Evolutionary conservation across 164 flowering plant genomes (phyloP), one percentile per base, ranked within the genome.

Genomic region (Aristolochia californica): DNA sequence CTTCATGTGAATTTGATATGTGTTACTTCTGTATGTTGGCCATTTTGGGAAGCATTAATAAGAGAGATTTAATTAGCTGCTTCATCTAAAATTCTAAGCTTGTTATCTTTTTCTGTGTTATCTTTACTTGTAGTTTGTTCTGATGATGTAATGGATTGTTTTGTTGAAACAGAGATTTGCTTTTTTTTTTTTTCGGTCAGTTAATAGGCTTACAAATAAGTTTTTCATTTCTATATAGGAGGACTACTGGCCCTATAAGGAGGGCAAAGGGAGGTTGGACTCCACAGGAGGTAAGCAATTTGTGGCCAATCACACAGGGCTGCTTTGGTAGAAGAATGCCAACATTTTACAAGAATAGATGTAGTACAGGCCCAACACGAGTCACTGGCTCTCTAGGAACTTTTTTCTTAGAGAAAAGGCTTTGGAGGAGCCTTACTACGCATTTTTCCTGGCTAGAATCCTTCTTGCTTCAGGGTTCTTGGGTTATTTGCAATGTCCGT

Each of bases 251-350:
- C 28, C 98, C 98, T 45, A 87, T 91, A 56, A 79, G 98, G 66
- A 76, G 95, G 71, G 93, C 96, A 30, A 91, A 91, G 71, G 98
- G 98, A 38, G 96, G 98, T 55, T 91, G 98, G 98, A 88, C 96
- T 27, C 88, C 80, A 4, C 75, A 78, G 74, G 98, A 91, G 90
- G 98, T 88, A 47, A 70, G 69, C 34, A 21, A 43, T 66, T 63
- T 74, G 55, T 59, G 13, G 28, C 34, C 5, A 13, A 34, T 26
- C 5, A 16, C 27, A 2, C 7, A 22, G 40, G 30, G 40, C 40
- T 8, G 40, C 0, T 34, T 34, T 22, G n/a, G 17, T 27, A 40
- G 5, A 28, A 17, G 21, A 22, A 2, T 26, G 2, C 11, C 12
- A 16, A 13, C 43, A 14, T 1, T 25, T 17, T 15, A 7, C 17